Evolutionary conservation across 225 moss, liverwort and hornwort species (phyloP).

Genomic region (Physcomitrellopsis africana): DNA sequence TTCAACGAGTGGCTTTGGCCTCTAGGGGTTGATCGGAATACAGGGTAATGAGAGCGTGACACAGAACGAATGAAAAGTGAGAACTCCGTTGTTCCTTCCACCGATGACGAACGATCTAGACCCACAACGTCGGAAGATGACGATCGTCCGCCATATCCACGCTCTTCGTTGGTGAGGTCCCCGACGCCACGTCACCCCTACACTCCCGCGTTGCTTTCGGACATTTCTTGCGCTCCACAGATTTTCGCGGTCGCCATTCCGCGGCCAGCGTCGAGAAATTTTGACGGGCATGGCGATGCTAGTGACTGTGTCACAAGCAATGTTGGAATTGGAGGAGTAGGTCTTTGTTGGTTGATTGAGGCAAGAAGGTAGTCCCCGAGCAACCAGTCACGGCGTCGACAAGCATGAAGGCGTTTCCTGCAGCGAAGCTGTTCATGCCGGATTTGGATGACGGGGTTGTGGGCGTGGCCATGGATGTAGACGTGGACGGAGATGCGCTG

Average conservation of each 20-base stretch:
- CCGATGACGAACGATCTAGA: neutral
- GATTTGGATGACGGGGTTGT: conserved; percentile 86
- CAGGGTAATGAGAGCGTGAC: too few species aligned
- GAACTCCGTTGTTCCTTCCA: too few species aligned
- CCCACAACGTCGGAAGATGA: neutral
- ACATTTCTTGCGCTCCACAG: neutral
- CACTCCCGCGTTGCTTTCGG: neutral
- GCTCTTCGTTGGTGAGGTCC: neutral
- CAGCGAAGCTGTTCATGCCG: conserved; percentile 49
- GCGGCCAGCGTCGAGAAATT: neutral
- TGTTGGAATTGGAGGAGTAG: neutral
- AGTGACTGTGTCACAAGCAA: neutral
- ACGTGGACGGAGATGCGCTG: conserved; percentile 84
- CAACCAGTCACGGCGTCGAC: conserved; percentile 33
- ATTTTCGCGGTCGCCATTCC: neutral
- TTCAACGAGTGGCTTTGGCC: too few species aligned
- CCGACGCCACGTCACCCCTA: conserved; percentile 2
- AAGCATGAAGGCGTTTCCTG: conserved; percentile 58
- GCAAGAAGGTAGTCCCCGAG: neutral
- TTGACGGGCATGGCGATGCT: neutral
- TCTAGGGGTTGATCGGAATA: too few species aligned
- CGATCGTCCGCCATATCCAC: neutral
- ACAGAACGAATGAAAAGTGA: too few species aligned
- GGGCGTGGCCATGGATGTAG: conserved; percentile 73
- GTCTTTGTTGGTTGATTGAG: neutral